Base-by-base conservation (phyloP, 169 alveolate species). In the Cryptosporidium xiaoi region DNA sequence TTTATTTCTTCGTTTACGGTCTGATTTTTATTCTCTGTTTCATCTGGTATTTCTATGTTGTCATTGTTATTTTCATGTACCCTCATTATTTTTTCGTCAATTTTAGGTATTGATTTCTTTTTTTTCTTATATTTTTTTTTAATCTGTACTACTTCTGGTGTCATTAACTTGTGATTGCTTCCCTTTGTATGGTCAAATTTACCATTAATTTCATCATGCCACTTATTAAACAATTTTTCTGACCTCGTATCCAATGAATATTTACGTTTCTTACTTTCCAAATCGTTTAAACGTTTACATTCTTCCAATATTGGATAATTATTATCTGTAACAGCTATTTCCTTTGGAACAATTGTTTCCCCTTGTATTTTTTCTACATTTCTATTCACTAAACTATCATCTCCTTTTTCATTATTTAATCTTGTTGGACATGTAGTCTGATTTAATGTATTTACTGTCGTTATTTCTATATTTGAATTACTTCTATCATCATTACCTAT, bases 391-490 rank as follows among this genome's bases (percentile, higher is more conserved):
- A 53, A 5, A 4, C 12, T 20, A n/a, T 7, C 29, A 53, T 53
- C 12, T 3, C 12, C 12, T n/a, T 53, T 12, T n/a, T 5, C 20
- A n/a, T 53, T 53, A n/a, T 53, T 13, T 53, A 53, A 0, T 36
- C 53, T 51, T 56, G 83, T 69, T 16, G 83, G 83, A 18, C 83
- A 69, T 13, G 83, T 69, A 13, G 68, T 69, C 4, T 69, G 46
- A 12, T 69, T 24, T 16, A 8, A 51, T 4, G 60, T 1, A 18
- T 34, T 66, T 31, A 46, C n/a, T 18, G 15, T 29, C 0, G 68
- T 62, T 44, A 12, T 27, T 20, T 31, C 20, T 5, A 2, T 65
- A 12, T 65, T 44, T 4, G 36, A 3, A 27, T 65, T 20, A 18
- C 15, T 48, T 15, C 13, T 1, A 48, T 55, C 18, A 3, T 13